Evolutionary conservation across 1,284 basidiomycete species (phyloP), one percentile per base, ranked within the genome.

Genomic region (Mycena citricolor): DNA sequence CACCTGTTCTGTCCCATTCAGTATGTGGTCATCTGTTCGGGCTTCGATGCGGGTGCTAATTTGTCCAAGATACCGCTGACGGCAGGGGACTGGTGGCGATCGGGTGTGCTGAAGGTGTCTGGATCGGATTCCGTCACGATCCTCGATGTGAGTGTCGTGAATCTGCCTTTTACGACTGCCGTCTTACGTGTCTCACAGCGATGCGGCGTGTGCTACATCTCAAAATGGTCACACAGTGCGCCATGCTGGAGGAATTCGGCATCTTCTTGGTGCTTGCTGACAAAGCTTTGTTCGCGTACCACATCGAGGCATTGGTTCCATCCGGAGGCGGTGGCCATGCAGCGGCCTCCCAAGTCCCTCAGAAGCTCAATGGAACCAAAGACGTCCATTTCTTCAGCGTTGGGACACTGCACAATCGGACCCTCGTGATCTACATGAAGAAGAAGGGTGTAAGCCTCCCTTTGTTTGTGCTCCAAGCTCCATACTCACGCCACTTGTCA

Each of bases 301-400:
- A 95, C 51, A 89, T 98, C 34, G 94, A 97, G 64, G 94, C 93
- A 0, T 77, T 99, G 12, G 94, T 98, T 8, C 95, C 95, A 0
- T 89, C 91, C 2, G 79, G 78, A 16, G 79, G 76, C n/a, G 79
- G 71, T 54, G 63, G 74, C 13, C 74, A 79, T 56, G n/a, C n/a
- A n/a, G n/a, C n/a, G n/a, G 77, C 79, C 4, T 76, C 81, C 0
- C 81, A 85, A 51, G 81, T 81, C 1, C 92, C 94, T 0, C 90
- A 97, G 60, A 89, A 91, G 55, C 74, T 98, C 17, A 91, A 89
- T 59, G 86, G 89, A 8, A 84, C 83, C 50, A 84, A 89, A 58
- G 94, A 97, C 56, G 93, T 98, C 8, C 82, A 89, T 51, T 97
- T 95, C 69, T 98, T 99, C 70, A 87, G 84, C 42, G 89, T 97